phyloP scores from a whole-genome alignment of 208 protist species.

The Trypanosoma cruzi region DNA sequence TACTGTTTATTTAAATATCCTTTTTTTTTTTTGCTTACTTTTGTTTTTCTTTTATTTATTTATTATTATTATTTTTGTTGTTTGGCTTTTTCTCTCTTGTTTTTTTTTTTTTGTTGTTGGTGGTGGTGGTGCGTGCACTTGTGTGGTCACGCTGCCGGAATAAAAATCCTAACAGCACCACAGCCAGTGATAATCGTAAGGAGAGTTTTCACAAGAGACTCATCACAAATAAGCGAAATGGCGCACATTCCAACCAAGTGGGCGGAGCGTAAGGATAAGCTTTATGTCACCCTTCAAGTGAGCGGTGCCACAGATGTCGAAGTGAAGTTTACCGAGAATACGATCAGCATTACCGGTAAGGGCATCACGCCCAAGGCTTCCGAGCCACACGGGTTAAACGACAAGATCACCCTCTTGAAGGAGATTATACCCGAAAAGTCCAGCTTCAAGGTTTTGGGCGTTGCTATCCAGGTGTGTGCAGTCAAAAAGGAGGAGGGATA shows the following conservation, averaged over 20 bases:
- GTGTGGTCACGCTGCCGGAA: too few relatives aligned
- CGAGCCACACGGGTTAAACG: constrained; percentile 64
- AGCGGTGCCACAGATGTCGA: constrained; percentile 73
- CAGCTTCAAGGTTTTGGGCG: constrained; percentile 88
- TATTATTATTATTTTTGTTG: too few relatives aligned
- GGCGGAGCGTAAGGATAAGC: constrained; percentile 86
- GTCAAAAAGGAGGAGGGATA: constrained; percentile 89
- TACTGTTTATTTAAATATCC: too few relatives aligned
- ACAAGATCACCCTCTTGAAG: constrained; percentile 74
- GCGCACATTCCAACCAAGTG: constrained; percentile 89
- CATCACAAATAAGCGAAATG: constrained; percentile 36
- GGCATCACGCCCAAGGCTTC: constrained; percentile 71
- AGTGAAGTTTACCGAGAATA: constrained; percentile 81
- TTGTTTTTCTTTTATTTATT: too few relatives aligned
- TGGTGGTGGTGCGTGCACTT: too few relatives aligned
- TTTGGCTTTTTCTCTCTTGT: too few relatives aligned
- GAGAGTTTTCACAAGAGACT: too few relatives aligned
- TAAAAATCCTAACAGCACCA: too few relatives aligned
- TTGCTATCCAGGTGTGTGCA: constrained; percentile 86
- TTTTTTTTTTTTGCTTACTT: too few relatives aligned
- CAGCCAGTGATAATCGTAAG: too few relatives aligned
- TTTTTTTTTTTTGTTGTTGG: too few relatives aligned
- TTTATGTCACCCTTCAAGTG: constrained; percentile 88
- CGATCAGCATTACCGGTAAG: constrained; percentile 65
- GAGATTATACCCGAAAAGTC: constrained; percentile 78